phyloP scores from a whole-genome alignment of 768 basidiomycete genomes.

The Russula ochroleuca region DNA sequence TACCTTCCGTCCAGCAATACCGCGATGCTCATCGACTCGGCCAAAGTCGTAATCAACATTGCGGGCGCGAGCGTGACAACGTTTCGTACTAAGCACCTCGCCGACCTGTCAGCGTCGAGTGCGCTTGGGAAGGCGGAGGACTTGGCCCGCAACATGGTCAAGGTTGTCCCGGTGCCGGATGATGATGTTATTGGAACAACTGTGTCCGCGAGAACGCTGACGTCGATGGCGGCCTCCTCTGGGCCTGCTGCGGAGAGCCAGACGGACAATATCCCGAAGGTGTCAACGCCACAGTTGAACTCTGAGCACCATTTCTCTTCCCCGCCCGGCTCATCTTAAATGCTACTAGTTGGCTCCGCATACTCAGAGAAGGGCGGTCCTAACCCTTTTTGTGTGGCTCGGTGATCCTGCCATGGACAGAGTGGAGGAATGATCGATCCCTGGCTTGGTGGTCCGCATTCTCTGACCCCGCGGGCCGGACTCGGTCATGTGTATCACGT shows the following conservation, averaged over 20 bases:
- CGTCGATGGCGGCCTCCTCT: too few species aligned
- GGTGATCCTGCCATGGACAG: too few species aligned
- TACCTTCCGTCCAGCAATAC: background rate
- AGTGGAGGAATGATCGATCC: background rate
- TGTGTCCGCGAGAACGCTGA: background rate
- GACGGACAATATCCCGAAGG: too few species aligned
- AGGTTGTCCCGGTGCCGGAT: background rate
- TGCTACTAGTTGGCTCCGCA: too few species aligned
- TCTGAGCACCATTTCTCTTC: too few species aligned
- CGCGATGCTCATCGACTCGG: constrained; percentile 5
- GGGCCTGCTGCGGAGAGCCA: too few species aligned
- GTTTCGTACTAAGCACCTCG: background rate
- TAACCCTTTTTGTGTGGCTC: background rate
- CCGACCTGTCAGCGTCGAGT: background rate
- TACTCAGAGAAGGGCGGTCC: background rate
- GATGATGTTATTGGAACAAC: background rate
- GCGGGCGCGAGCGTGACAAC: constrained; percentile 2
- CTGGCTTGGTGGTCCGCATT: too few species aligned
- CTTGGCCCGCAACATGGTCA: background rate
- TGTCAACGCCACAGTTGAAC: too few species aligned
- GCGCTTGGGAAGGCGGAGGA: background rate
- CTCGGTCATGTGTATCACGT: background rate
- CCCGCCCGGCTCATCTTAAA: too few species aligned
- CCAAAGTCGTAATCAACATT: constrained; percentile 18
- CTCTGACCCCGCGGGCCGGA: background rate